phyloP scores from a whole-genome alignment of 305 asterid species.

The Rubia tinctorum region DNA sequence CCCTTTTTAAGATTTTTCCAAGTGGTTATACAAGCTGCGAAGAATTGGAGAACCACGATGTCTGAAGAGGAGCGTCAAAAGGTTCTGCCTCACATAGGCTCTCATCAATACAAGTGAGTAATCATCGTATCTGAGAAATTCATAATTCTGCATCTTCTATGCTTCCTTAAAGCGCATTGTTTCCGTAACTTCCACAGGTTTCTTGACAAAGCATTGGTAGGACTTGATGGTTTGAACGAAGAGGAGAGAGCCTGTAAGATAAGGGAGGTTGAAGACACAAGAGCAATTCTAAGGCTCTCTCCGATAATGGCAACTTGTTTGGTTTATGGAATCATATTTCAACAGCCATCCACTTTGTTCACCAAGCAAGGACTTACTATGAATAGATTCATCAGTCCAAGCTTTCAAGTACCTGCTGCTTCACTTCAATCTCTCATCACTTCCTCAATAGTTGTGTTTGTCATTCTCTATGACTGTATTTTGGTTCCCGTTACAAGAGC shows the following conservation, averaged over 20 bases:
- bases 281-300: conserved; percentile 23
- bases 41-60: conserved; percentile 14
- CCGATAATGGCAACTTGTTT: conserved; percentile 30
- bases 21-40: conserved; percentile 12
- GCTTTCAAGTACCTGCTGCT: conserved; percentile 51
- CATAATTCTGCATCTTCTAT: background rate
- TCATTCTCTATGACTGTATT: conserved; percentile 43
- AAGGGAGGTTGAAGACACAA: conserved; percentile 27
- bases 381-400: conserved; percentile 35
- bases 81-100: too few species aligned
- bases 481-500: conserved; percentile 43
- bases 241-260: conserved; percentile 11
- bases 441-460: conserved; percentile 29
- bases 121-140: background rate
- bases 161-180: background rate
- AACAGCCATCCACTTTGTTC: conserved; percentile 46
- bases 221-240: conserved; percentile 12
- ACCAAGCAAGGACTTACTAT: conserved; percentile 57
- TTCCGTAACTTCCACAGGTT: conserved; percentile 20
- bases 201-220: conserved; percentile 38
- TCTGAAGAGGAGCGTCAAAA: background rate
- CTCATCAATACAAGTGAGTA: conserved; percentile 1
- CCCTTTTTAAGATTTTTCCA: conserved; percentile 20
- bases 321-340: conserved; percentile 24
- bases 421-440: conserved; percentile 34